Conservation (phyloP, 2,329 filamentous ascomycete genomes). For the Clonostachys chloroleuca region DNA sequence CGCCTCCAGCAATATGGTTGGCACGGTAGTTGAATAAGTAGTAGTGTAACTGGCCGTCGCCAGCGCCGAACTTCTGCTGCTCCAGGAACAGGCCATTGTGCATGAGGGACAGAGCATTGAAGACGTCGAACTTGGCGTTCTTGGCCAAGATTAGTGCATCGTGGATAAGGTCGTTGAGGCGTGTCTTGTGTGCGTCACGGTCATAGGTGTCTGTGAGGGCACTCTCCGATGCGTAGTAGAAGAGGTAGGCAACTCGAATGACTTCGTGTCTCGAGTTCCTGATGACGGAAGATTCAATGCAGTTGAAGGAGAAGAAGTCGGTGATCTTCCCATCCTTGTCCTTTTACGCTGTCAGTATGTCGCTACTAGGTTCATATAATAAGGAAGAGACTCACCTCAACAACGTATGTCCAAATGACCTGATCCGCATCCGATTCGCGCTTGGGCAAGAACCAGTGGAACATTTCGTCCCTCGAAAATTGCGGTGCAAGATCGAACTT, state of each 20-base stretch:
- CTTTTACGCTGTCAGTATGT: constrained; percentile 15
- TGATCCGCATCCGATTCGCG: constrained; percentile 58
- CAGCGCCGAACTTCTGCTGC: constrained; percentile 89
- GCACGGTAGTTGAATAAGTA: constrained; percentile 97
- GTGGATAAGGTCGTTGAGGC: constrained; percentile 74
- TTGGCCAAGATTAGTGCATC: constrained; percentile 89
- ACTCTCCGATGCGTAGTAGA: constrained; percentile 88
- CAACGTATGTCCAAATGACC: constrained; percentile 91
- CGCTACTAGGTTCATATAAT: not conserved
- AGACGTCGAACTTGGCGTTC: constrained; percentile 82
- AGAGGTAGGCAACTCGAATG: constrained; percentile 89
- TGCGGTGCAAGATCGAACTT: constrained; percentile 82
- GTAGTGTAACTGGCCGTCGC: constrained; percentile 92
- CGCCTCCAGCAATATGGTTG: constrained; percentile 77
- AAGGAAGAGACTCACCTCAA: constrained; percentile 50
- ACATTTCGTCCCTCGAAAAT: constrained; percentile 74
- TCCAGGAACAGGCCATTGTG: constrained; percentile 93
- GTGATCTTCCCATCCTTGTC: constrained; percentile 74
- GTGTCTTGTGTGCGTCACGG: constrained; percentile 62
- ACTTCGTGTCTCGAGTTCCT: constrained; percentile 71
- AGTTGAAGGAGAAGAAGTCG: constrained; percentile 97
- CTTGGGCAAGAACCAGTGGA: constrained; percentile 81
- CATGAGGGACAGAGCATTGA: constrained; percentile 90
- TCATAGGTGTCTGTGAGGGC: constrained; percentile 58
- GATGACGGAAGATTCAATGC: constrained; percentile 89